Evolutionary conservation across 208 protist genomes (phyloP).

Genomic region (Leishmania major): DNA sequence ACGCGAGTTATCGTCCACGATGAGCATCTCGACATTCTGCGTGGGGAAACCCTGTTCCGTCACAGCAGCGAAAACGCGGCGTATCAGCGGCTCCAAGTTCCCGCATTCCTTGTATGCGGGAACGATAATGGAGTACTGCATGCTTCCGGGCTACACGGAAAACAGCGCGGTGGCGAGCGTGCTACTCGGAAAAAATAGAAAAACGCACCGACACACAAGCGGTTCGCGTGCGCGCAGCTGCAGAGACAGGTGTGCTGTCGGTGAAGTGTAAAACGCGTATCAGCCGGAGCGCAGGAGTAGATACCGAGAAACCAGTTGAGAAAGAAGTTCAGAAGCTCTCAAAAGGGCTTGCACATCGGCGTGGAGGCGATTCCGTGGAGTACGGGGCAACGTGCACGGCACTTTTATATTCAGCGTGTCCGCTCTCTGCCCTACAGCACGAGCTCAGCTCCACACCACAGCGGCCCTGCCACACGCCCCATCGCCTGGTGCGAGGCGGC

Average conservation of each 20-base stretch:
- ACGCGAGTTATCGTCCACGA: constrained; percentile 91
- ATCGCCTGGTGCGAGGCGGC: background rate
- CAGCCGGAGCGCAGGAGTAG: background rate
- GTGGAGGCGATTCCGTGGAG: background rate
- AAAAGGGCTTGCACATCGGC: background rate
- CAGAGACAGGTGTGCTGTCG: background rate
- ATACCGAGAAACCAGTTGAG: background rate
- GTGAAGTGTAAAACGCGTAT: no score
- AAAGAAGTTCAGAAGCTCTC: no score
- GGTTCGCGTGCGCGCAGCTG: background rate
- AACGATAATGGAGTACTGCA: constrained; percentile 81
- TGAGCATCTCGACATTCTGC: constrained; percentile 69
- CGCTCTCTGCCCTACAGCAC: background rate
- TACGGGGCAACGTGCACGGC: background rate
- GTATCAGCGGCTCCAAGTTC: constrained; percentile 77
- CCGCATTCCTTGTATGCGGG: constrained; percentile 88
- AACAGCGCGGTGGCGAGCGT: background rate
- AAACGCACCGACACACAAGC: background rate
- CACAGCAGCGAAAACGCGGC: constrained; percentile 75
- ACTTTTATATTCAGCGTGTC: background rate
- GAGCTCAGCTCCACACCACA: background rate
- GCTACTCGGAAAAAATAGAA: background rate
- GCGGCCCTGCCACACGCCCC: background rate
- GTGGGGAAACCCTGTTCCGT: constrained; percentile 39
- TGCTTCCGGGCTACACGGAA: background rate